Conservation (phyloP, 371 early-diverging fungal genomes). For the Rhizopus microsporus region DNA sequence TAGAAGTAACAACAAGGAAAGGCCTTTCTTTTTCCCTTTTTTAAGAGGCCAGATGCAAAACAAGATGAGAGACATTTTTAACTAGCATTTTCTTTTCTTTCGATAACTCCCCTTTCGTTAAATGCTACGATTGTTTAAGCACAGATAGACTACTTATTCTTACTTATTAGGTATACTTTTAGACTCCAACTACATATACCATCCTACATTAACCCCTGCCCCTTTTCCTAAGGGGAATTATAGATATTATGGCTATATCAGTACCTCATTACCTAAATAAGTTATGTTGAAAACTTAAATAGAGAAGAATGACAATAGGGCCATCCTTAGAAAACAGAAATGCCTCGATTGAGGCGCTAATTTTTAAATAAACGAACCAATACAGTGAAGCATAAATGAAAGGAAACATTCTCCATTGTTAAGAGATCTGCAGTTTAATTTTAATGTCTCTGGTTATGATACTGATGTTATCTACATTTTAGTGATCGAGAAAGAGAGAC, state of each 20-base stretch:
- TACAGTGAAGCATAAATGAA: background rate
- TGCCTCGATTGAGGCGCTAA: background rate
- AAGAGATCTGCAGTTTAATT: background rate
- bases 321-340: background rate
- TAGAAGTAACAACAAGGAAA: background rate
- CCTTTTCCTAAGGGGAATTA: too few species aligned
- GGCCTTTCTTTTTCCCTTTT: background rate
- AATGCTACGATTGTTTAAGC: too few species aligned
- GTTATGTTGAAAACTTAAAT: too few species aligned
- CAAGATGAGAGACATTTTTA: background rate
- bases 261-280: too few species aligned
- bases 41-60: background rate
- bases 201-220: too few species aligned
- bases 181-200: too few species aligned
- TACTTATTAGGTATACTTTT: too few species aligned
- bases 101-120: too few species aligned
- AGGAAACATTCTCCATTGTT: conserved; percentile 4
- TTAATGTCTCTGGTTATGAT: conserved; percentile 2
- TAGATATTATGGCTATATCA: too few species aligned
- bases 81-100: conserved; percentile 1
- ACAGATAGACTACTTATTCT: too few species aligned
- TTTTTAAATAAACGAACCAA: conserved; percentile 1
- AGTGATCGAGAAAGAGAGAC: background rate
- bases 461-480: background rate
- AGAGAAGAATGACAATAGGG: background rate